These are phyloP conservation scores for Linderniella brevidens DNA, from an alignment of 257 asterid species.

Conservation along the genomic window DNA sequence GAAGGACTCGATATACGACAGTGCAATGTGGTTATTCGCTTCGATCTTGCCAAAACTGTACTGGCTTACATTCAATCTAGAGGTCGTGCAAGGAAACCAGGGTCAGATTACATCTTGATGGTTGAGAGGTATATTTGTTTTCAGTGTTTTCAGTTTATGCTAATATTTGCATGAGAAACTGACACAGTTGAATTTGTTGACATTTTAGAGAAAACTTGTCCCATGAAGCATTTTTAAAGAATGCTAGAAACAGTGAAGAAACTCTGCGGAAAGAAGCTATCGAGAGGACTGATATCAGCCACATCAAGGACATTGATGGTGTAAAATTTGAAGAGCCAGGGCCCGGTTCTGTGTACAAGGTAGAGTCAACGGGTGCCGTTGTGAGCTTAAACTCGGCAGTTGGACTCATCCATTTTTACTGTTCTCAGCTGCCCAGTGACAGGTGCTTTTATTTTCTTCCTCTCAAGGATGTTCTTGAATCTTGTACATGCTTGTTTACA, in stretches of 20 bases:
- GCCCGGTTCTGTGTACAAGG: slow-evolving; percentile 62
- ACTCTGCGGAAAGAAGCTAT: slow-evolving; percentile 96
- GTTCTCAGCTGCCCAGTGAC: slow-evolving; percentile 97
- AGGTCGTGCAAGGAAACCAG: slow-evolving; percentile 98
- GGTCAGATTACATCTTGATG: slow-evolving; percentile 97
- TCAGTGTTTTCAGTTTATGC: slow-evolving; percentile 10
- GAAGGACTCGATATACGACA: slow-evolving; percentile 99
- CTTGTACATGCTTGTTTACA: slow-evolving; percentile 8
- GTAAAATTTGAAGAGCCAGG: slow-evolving; percentile 38
- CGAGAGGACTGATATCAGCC: slow-evolving; percentile 97
- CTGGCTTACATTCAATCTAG: slow-evolving; percentile 97
- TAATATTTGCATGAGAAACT: slow-evolving; percentile 5
- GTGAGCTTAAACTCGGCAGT: slow-evolving; percentile 99
- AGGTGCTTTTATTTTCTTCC: slow-evolving; percentile 26
- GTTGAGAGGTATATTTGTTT: slow-evolving; percentile 67
- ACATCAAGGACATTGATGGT: slow-evolving; percentile 50
- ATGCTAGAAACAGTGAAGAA: slow-evolving; percentile 95
- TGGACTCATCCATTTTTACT: slow-evolving; percentile 91
- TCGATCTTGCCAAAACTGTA: slow-evolving; percentile 98
- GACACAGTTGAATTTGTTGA: slow-evolving; percentile 17
- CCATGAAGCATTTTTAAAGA: slow-evolving; percentile 75
- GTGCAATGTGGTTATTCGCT: slow-evolving; percentile 97
- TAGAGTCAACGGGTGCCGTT: slow-evolving; percentile 95
- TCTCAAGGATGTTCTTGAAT: slow-evolving; percentile 5
- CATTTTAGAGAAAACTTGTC: slow-evolving; percentile 85